These are phyloP conservation scores for Cicer arietinum DNA, from an alignment of 306 rosid species.

Conservation along the genomic window DNA sequence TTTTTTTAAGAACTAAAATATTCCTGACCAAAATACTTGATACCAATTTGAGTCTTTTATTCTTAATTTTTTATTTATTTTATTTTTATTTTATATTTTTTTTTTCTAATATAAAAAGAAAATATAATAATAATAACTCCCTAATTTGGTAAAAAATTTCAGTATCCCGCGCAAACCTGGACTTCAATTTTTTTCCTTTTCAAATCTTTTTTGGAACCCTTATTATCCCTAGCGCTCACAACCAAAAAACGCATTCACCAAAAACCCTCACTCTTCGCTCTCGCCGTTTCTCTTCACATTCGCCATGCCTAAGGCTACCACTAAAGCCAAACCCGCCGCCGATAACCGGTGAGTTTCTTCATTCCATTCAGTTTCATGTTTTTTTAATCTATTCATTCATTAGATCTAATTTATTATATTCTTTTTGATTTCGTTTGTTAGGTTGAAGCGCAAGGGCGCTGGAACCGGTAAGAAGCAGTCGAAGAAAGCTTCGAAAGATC, in stretches of 20 bases:
- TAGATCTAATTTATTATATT: slow-evolving; percentile 20
- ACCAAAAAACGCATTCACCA: slow-evolving; percentile 18
- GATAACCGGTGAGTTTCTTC: slow-evolving; percentile 56
- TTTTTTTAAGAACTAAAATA: no score
- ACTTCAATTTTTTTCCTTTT: slow-evolving; percentile 43
- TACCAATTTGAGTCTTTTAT: no score
- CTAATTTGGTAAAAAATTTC: slow-evolving; percentile 43
- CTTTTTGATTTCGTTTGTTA: slow-evolving; percentile 17
- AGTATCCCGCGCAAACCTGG: slow-evolving; percentile 88
- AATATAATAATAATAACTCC: no score
- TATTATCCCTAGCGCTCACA: slow-evolving; percentile 44
- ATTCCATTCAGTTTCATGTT: not conserved
- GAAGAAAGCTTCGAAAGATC: slow-evolving; percentile 80
- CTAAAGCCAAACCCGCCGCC: slow-evolving; percentile 45
- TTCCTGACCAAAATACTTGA: no score
- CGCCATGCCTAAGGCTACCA: slow-evolving; percentile 64
- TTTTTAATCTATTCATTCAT: not conserved
- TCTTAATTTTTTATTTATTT: no score
- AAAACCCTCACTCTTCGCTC: slow-evolving; percentile 1
- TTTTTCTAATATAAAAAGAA: no score
- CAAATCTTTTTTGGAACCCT: not conserved
- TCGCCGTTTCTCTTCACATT: slow-evolving; percentile 21
- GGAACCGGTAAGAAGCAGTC: slow-evolving; percentile 58
- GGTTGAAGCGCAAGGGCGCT: slow-evolving; percentile 72
- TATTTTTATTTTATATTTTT: no score